Evolutionary conservation across 495 filamentous ascomycete species (phyloP), one percentile per base, ranked within the genome.

Genomic region (Jackrogersella multiformis): DNA sequence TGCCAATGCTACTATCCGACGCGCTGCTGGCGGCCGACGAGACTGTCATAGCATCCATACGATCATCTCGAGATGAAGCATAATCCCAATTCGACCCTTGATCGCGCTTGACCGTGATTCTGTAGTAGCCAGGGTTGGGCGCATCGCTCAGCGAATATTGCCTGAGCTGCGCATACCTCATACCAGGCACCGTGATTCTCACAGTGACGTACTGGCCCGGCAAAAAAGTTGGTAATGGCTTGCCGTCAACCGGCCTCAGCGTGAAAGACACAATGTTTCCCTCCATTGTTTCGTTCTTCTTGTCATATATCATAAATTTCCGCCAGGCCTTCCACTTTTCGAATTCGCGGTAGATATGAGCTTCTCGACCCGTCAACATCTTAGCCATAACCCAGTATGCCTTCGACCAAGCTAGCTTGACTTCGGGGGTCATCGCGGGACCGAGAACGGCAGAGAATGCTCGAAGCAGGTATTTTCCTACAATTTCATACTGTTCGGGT

Each of bases 161-260:
- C 51, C 90, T 77, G 55, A 85, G 84, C 76, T 93, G 90, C 18
- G 77, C 70, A 71, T 87, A 81, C 35, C 83, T 79, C 32, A 91
- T 79, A 32, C 84, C 77, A 0, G 86, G 86, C 0, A 91, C 86
- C 42, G 74, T 72, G 9, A 87, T 64, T 67, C 84, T 82, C 58
- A 92, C 66, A 32, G 84, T 86, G 72, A 92, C 80, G 72, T 91
- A 93, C 74, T 92, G 90, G 54, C 90, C 90, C 0, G 90, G 89
- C 45, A 81, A 76, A 78, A 83, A 92, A 0, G 63, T 15, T 0
- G 89, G 88, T 52, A 92, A 77, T n/a, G 83, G 76, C 55, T 80
- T 67, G 44, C 80, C 85, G 54, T 92, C 89, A 55, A 83, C 79
- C 0, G 90, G 89, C 54, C 78, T 74, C 32, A 92, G 82, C 70